Evolutionary conservation across 2,329 filamentous ascomycete species (phyloP).

Genomic region (Ramularia collo-cygni): DNA sequence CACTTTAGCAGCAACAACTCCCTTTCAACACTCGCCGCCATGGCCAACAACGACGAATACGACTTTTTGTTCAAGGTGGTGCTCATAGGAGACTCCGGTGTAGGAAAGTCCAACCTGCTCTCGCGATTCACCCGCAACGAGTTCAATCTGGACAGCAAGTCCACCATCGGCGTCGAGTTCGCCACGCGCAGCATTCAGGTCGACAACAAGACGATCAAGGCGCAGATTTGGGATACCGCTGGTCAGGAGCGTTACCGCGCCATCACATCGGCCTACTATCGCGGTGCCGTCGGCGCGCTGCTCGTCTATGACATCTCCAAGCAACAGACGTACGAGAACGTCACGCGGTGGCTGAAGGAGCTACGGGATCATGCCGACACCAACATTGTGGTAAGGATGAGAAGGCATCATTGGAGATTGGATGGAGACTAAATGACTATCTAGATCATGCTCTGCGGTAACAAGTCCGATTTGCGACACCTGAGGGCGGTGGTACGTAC

Average conservation of each 20-base stretch:
- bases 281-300: constrained; percentile 91
- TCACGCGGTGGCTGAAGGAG: constrained; percentile 98
- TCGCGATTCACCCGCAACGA: constrained; percentile 99
- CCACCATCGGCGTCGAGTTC: constrained; percentile 98
- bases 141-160: constrained; percentile 99
- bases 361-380: constrained; percentile 95
- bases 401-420: constrained; percentile 3
- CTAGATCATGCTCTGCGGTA: constrained; percentile 97
- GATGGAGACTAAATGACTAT: constrained; percentile 76
- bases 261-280: constrained; percentile 98
- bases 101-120: constrained; percentile 99
- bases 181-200: constrained; percentile 98
- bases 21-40: constrained; percentile 42
- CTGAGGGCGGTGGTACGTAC: constrained; percentile 65
- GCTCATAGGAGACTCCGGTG: constrained; percentile 97
- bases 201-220: constrained; percentile 99
- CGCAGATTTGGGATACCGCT: constrained; percentile 99
- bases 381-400: constrained; percentile 55
- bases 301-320: constrained; percentile 67
- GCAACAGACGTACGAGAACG: constrained; percentile 22
- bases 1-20: not conserved
- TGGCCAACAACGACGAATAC: constrained; percentile 98
- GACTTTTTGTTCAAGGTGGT: constrained; percentile 99
- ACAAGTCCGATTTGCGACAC: constrained; percentile 99
- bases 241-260: constrained; percentile 98